Percentiles rank a stretch among this genome's conserved stretches.
phyloP scores from a whole-genome alignment of 176 grass and related monocot species.

The Raddia guianensis region DNA sequence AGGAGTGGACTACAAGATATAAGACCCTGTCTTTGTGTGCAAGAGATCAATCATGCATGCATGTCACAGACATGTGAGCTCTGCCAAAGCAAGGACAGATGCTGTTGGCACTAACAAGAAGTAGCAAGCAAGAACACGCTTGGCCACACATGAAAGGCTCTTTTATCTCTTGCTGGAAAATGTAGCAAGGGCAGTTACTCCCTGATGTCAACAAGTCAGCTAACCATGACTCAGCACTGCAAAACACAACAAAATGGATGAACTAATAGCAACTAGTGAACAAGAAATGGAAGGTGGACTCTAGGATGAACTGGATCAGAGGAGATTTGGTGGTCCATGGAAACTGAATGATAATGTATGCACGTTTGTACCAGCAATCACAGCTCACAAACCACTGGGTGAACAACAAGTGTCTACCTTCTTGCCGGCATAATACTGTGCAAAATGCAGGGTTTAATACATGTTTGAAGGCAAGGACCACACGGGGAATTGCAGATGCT shows the following conservation, averaged over 20 bases:
- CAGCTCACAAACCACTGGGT: neutral
- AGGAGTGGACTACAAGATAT: constrained; percentile 48
- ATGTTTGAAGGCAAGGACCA: constrained; percentile 1
- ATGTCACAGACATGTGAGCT: constrained; percentile 51
- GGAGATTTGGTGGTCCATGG: constrained; percentile 14
- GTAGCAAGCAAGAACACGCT: constrained; percentile 38
- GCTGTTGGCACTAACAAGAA: constrained; percentile 36
- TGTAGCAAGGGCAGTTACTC: constrained; percentile 39
- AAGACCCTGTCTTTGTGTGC: constrained; percentile 1
- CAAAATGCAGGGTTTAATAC: constrained; percentile 10
- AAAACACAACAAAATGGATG: constrained; percentile 11
- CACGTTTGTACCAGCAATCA: constrained; percentile 10
- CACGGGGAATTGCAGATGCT: constrained; percentile 7
- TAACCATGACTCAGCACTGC: constrained; percentile 33
- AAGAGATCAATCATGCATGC: constrained; percentile 40
- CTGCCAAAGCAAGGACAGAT: constrained; percentile 57
- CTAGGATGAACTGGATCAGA: neutral
- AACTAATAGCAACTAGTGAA: constrained; percentile 24
- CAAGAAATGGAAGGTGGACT: constrained; percentile 2
- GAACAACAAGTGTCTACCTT: constrained; percentile 7
- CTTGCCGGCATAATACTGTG: neutral
- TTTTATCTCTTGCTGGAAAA: constrained; percentile 42
- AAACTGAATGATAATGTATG: constrained; percentile 2
- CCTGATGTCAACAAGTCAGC: constrained; percentile 43
- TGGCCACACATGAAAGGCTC: constrained; percentile 43